Percentiles rank a stretch among this genome's conserved stretches.
Evolutionary conservation across 1,284 basidiomycete genomes (phyloP).

Genomic region (Taiwanofungus camphoratus): DNA sequence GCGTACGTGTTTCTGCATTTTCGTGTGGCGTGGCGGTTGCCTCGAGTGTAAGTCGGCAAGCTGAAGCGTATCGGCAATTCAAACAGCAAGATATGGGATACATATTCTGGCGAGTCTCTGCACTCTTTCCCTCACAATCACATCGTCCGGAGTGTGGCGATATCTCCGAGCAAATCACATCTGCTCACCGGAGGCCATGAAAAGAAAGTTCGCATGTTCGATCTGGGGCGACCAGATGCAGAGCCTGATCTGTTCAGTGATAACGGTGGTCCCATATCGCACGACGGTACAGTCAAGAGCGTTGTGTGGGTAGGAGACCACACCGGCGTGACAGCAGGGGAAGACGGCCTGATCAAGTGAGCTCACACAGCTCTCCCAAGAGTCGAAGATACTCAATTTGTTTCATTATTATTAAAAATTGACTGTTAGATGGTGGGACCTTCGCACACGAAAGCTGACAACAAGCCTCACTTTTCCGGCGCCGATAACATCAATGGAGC

Average conservation of each 20-base stretch:
- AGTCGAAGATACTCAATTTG: background rate
- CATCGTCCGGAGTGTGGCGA: constrained; percentile 92
- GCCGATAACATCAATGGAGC: constrained; percentile 92
- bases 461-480: constrained; percentile 71
- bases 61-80: constrained; percentile 9
- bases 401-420: too few species aligned
- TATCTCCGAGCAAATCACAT: constrained; percentile 63
- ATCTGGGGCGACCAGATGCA: constrained; percentile 79
- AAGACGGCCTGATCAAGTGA: constrained; percentile 88
- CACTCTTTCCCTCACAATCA: constrained; percentile 97
- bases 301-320: constrained; percentile 90
- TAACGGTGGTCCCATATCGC: constrained; percentile 50
- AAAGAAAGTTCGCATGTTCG: constrained; percentile 95
- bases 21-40: background rate
- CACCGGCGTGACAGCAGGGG: constrained; percentile 84
- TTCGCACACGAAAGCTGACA: constrained; percentile 70
- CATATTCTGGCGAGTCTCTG: constrained; percentile 79
- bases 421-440: constrained; percentile 93
- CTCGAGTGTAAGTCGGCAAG: too few species aligned
- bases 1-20: constrained; percentile 56
- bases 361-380: constrained; percentile 23
- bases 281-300: constrained; percentile 88
- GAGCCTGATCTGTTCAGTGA: constrained; percentile 78
- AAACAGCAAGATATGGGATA: constrained; percentile 94
- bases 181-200: constrained; percentile 94